These are phyloP conservation scores for Nitzschia inconspicua DNA, from an alignment of 108 stramenopile genomes.

Conservation along the genomic window DNA sequence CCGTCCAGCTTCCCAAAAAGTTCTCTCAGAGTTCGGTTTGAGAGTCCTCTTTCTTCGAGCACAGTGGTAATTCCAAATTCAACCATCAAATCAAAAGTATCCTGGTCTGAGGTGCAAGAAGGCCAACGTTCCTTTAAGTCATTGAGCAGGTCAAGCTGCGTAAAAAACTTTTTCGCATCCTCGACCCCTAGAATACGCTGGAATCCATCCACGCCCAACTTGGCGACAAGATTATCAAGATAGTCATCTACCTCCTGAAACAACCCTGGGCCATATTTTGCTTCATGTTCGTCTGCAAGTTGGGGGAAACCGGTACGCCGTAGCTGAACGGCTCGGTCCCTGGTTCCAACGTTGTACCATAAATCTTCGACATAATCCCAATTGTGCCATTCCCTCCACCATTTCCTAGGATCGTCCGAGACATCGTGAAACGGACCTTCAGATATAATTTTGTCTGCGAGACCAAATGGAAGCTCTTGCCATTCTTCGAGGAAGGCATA, in stretches of 20 bases:
- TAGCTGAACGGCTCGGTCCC: constrained; percentile 46
- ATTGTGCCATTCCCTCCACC: constrained; percentile 71
- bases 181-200: background rate
- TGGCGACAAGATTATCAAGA: constrained; percentile 3
- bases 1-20: no score
- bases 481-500: constrained; percentile 60
- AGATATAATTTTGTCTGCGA: constrained; percentile 68
- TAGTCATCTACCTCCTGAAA: constrained; percentile 39
- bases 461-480: constrained; percentile 62
- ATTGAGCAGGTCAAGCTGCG: background rate
- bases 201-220: background rate
- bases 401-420: constrained; percentile 43
- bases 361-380: constrained; percentile 77
- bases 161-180: background rate
- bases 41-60: no score
- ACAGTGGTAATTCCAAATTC: no score
- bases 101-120: constrained; percentile 3
- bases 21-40: no score
- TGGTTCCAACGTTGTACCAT: constrained; percentile 25
- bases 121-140: background rate
- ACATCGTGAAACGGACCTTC: constrained; percentile 72
- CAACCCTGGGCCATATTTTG: constrained; percentile 68
- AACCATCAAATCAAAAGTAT: no score
- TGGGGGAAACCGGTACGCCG: constrained; percentile 56
- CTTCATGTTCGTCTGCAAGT: constrained; percentile 82